These are phyloP conservation scores for Pulveroboletus sp. DNA, from an alignment of 1,284 basidiomycete genomes.

Conservation along the genomic window DNA sequence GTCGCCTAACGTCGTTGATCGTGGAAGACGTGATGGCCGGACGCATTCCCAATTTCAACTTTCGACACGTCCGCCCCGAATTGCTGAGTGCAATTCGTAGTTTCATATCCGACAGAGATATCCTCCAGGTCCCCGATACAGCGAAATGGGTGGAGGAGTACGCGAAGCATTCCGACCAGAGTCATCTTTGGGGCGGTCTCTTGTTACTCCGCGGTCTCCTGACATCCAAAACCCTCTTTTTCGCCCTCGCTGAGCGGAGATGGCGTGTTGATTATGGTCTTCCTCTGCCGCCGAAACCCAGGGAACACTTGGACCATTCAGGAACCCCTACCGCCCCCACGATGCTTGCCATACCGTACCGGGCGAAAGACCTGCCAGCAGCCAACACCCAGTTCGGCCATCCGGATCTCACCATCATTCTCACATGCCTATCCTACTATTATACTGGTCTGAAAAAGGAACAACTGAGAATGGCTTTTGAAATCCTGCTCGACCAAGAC, in stretches of 20 bases:
- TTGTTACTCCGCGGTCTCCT: slow-evolving; percentile 47
- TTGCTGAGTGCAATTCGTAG: slow-evolving; percentile 17
- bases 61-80: slow-evolving; percentile 12
- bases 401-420: slow-evolving; percentile 47
- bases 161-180: slow-evolving; percentile 4
- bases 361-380: slow-evolving; percentile 52
- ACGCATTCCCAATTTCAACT: slow-evolving; percentile 14
- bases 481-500: slow-evolving; percentile 42
- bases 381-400: slow-evolving; percentile 52
- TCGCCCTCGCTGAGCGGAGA: slow-evolving; percentile 41
- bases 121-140: slow-evolving; percentile 18
- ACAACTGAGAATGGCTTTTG: slow-evolving; percentile 43
- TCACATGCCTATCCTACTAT: slow-evolving; percentile 54
- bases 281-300: neutral
- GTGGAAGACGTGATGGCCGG: slow-evolving; percentile 32
- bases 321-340: too few species aligned
- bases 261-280: slow-evolving; percentile 54
- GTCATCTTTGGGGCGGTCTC: slow-evolving; percentile 34
- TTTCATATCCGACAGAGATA: slow-evolving; percentile 25
- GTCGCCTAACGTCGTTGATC: slow-evolving; percentile 24
- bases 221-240: slow-evolving; percentile 42
- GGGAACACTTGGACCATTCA: slow-evolving; percentile 16
- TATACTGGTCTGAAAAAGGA: slow-evolving; percentile 43
- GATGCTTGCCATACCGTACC: slow-evolving; percentile 50
- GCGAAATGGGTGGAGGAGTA: slow-evolving; percentile 16